Percentiles rank a stretch among this genome's conserved stretches.
Conservation (phyloP, 2,329 filamentous ascomycete species). For the Byssothecium circinans region DNA sequence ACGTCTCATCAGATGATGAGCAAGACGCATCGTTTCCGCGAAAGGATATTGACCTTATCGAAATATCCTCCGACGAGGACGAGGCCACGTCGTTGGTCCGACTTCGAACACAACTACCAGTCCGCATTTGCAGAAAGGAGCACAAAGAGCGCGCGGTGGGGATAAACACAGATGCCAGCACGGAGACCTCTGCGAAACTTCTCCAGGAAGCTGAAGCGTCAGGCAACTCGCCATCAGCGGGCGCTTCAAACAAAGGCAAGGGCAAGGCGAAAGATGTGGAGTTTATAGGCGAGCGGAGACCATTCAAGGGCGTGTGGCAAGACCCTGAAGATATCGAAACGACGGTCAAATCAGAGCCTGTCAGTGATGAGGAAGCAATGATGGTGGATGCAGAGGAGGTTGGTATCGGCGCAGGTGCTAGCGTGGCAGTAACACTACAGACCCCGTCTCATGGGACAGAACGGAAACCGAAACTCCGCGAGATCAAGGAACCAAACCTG, state of each 20-base stretch:
- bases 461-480: constrained; percentile 26
- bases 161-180: constrained; percentile 57
- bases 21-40: constrained; percentile 45
- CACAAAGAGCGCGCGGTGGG: constrained; percentile 58
- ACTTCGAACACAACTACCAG: constrained; percentile 43
- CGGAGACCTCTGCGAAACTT: constrained; percentile 48
- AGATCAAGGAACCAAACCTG: constrained; percentile 44
- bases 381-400: constrained; percentile 31
- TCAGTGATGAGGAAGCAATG: constrained; percentile 49
- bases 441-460: constrained; percentile 37
- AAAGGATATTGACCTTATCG: constrained; percentile 61
- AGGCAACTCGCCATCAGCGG: constrained; percentile 20
- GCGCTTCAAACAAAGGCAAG: constrained; percentile 29
- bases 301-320: constrained; percentile 50
- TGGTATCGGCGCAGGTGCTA: constrained; percentile 15
- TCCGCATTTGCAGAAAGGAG: constrained; percentile 59
- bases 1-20: constrained; percentile 55
- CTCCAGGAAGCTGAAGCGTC: constrained; percentile 39
- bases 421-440: no score
- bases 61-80: constrained; percentile 59
- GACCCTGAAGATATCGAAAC: constrained; percentile 44
- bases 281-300: constrained; percentile 45
- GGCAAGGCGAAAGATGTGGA: constrained; percentile 49
- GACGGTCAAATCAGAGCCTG: constrained; percentile 57
- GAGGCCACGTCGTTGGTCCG: constrained; percentile 32